These are phyloP conservation scores for Colletotrichum graminicola DNA, from an alignment of 2,329 filamentous ascomycete species.

Conservation along the genomic window DNA sequence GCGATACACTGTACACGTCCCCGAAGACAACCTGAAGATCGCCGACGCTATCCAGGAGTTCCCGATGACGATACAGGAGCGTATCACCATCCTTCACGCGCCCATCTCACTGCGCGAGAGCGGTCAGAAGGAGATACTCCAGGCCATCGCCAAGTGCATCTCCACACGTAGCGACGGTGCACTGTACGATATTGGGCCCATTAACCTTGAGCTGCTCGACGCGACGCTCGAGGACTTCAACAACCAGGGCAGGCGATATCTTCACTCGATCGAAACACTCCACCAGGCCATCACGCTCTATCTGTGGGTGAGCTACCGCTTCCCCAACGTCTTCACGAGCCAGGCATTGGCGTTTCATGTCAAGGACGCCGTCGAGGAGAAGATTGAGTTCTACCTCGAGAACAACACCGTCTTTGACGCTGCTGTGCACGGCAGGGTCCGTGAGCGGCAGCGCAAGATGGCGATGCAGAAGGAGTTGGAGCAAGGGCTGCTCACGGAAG, in stretches of 20 bases:
- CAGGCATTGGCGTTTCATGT: conserved; percentile 82
- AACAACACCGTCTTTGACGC: conserved; percentile 42
- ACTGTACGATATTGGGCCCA: conserved; percentile 76
- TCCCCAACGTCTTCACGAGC: conserved; percentile 82
- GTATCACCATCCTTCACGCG: conserved; percentile 79
- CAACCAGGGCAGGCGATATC: conserved; percentile 59
- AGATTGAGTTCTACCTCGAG: conserved; percentile 74
- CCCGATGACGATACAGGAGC: conserved; percentile 77
- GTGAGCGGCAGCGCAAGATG: conserved; percentile 22
- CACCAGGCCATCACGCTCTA: conserved; percentile 89
- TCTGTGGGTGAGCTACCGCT: conserved; percentile 93
- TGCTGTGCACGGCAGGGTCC: conserved; percentile 46
- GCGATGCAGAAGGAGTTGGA: conserved; percentile 3
- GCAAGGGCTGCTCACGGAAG: conserved; percentile 50
- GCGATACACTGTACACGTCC: conserved; percentile 76
- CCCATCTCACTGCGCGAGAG: conserved; percentile 71
- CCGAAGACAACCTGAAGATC: conserved; percentile 70
- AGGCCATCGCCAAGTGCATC: conserved; percentile 76
- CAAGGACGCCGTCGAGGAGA: conserved; percentile 81
- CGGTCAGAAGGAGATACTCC: conserved; percentile 63
- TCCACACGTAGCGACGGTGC: conserved; percentile 75
- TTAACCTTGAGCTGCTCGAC: conserved; percentile 83
- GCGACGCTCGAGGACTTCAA: conserved; percentile 57
- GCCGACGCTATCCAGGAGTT: conserved; percentile 82
- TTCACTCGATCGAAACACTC: conserved; percentile 78